Conservation (phyloP, 2,329 filamentous ascomycete species). For the Xylaria sp. region DNA sequence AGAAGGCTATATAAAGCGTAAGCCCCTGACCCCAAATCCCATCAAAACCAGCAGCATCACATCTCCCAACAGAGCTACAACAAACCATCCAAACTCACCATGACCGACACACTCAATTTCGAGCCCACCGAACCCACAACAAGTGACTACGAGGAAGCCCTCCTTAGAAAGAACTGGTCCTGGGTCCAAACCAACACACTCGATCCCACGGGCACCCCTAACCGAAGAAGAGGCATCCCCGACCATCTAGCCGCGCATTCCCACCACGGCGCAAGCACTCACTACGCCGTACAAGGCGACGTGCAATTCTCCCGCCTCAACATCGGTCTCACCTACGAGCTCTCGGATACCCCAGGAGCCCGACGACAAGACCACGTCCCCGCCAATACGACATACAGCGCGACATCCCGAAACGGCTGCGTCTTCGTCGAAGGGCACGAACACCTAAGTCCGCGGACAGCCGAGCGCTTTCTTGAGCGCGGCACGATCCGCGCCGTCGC, state of each 20-base stretch:
- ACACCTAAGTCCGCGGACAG: conserved; percentile 16
- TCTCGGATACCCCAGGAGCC: background rate
- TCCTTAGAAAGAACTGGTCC: background rate
- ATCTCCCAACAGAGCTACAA: background rate
- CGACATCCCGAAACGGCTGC: conserved; percentile 4
- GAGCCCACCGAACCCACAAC: background rate
- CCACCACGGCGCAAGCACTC: conserved; percentile 15
- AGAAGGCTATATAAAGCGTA: background rate
- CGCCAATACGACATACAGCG: conserved; percentile 6
- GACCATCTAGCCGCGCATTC: conserved; percentile 12
- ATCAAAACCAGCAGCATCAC: background rate
- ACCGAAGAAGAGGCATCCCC: background rate
- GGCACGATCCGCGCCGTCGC: conserved; percentile 11
- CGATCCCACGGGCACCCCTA: background rate
- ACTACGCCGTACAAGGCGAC: conserved; percentile 12
- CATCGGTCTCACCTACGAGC: background rate
- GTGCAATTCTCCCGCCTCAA: background rate
- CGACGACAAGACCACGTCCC: background rate
- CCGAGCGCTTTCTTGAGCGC: conserved; percentile 19
- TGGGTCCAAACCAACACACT: conserved; percentile 14
- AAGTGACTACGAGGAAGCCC: background rate
- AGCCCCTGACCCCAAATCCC: background rate
- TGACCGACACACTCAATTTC: background rate
- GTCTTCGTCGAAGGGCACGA: conserved; percentile 18
- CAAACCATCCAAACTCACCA: background rate